Evolutionary conservation across 2,329 filamentous ascomycete genomes (phyloP).

Genomic region (Cytospora leucostoma): DNA sequence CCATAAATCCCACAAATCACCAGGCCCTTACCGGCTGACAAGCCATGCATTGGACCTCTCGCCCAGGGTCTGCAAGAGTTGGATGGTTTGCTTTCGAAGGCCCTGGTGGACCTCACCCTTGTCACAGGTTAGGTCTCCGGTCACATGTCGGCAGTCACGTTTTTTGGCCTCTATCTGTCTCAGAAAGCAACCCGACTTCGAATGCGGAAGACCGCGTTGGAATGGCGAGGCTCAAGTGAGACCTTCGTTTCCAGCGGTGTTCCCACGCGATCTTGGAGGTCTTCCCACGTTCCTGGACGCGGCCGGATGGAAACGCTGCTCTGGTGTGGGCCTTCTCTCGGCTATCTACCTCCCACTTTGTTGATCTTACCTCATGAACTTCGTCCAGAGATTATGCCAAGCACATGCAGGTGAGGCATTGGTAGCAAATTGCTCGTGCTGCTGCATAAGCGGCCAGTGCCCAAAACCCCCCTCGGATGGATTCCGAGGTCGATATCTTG

Average conservation of each 20-base stretch:
- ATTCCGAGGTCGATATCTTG: too few species aligned
- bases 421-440: neutral
- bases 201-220: neutral
- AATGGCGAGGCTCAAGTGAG: slow-evolving; percentile 1
- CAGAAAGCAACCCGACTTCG: neutral
- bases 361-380: neutral
- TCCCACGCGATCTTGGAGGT: neutral
- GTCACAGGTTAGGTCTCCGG: neutral
- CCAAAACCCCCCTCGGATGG: too few species aligned
- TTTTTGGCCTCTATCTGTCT: neutral
- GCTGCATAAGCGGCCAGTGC: neutral
- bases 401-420: neutral
- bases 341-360: neutral
- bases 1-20: neutral
- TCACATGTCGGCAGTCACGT: neutral
- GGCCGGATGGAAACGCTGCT: neutral
- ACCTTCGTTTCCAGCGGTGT: neutral
- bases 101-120: neutral
- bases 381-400: neutral
- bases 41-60: slow-evolving; percentile 12
- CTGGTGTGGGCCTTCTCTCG: neutral
- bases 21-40: slow-evolving; percentile 2
- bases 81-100: slow-evolving; percentile 8
- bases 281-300: neutral
- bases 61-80: slow-evolving; percentile 18